Evolutionary conservation across 495 filamentous ascomycete species (phyloP).

Genomic region (Penicillium alfredii): DNA sequence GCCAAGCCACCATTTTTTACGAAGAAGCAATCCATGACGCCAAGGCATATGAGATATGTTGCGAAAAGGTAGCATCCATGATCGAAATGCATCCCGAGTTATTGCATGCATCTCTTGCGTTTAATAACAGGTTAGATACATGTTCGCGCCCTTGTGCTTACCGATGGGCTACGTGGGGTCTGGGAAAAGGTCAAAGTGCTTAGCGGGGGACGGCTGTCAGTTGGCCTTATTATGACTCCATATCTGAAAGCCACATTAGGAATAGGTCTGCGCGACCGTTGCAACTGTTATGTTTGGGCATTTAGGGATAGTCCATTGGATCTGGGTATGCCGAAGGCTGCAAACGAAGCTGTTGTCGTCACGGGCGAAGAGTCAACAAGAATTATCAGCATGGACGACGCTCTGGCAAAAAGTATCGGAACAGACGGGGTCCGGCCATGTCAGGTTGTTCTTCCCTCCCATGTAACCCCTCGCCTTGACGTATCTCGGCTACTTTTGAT

Average conservation of each 20-base stretch:
- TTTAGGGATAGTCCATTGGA: constrained; percentile 62
- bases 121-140: constrained; percentile 27
- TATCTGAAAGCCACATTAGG: constrained; percentile 49
- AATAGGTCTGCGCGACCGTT: constrained; percentile 24
- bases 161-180: constrained; percentile 49
- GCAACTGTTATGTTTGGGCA: constrained; percentile 46
- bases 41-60: constrained; percentile 43
- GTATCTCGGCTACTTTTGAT: constrained; percentile 39
- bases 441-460: constrained; percentile 45
- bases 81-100: constrained; percentile 49
- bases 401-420: constrained; percentile 40
- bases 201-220: constrained; percentile 47
- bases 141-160: constrained; percentile 51
- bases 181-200: constrained; percentile 56
- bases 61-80: constrained; percentile 37
- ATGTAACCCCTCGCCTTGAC: constrained; percentile 41
- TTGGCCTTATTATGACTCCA: constrained; percentile 49
- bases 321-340: constrained; percentile 50
- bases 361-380: constrained; percentile 45
- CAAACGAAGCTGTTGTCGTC: constrained; percentile 53
- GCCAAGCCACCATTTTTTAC: constrained; percentile 51
- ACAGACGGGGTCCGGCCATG: constrained; percentile 32
- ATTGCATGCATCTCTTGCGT: constrained; percentile 37
- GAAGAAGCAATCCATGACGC: constrained; percentile 42
- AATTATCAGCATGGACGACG: constrained; percentile 53